phyloP scores from a whole-genome alignment of 768 basidiomycete genomes.

The Russula virescens region DNA sequence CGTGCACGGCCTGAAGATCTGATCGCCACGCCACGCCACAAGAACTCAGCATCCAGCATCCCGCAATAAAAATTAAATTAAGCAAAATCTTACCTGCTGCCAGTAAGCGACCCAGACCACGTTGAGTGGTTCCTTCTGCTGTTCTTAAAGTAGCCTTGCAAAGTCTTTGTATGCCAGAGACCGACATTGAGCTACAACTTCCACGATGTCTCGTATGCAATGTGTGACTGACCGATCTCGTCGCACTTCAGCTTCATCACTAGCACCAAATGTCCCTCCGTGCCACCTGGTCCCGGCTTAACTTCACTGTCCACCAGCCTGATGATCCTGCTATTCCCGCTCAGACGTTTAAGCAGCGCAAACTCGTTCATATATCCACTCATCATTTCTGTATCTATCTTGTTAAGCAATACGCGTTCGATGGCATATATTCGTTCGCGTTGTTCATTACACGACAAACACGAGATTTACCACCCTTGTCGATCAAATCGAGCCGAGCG shows the following conservation, averaged over 20 bases:
- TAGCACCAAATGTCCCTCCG: constrained; percentile 70
- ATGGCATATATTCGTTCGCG: constrained; percentile 79
- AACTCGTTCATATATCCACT: constrained; percentile 96
- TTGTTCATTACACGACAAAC: constrained; percentile 87
- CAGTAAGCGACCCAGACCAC: constrained; percentile 94
- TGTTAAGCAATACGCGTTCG: constrained; percentile 87
- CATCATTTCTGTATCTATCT: constrained; percentile 84
- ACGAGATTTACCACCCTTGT: constrained; percentile 92
- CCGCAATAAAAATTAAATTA: not conserved
- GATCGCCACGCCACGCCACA: too few relatives aligned
- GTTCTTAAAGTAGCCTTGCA: constrained; percentile 75
- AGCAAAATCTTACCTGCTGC: constrained; percentile 86
- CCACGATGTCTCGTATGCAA: not conserved
- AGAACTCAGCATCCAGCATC: not conserved
- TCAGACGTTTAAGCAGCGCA: constrained; percentile 84
- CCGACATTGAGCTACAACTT: not conserved
- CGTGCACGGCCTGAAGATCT: constrained; percentile 99
- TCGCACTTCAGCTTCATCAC: constrained; percentile 99
- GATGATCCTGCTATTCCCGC: constrained; percentile 90
- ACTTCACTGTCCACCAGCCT: constrained; percentile 88
- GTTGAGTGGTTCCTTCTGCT: constrained; percentile 77
- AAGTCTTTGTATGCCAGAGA: constrained; percentile 45
- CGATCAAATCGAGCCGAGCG: constrained; percentile 81
- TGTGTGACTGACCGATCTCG: constrained; percentile 50
- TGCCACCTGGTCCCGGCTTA: constrained; percentile 60